phyloP scores from a whole-genome alignment of 495 filamentous ascomycete species.

The Neurospora sp. region DNA sequence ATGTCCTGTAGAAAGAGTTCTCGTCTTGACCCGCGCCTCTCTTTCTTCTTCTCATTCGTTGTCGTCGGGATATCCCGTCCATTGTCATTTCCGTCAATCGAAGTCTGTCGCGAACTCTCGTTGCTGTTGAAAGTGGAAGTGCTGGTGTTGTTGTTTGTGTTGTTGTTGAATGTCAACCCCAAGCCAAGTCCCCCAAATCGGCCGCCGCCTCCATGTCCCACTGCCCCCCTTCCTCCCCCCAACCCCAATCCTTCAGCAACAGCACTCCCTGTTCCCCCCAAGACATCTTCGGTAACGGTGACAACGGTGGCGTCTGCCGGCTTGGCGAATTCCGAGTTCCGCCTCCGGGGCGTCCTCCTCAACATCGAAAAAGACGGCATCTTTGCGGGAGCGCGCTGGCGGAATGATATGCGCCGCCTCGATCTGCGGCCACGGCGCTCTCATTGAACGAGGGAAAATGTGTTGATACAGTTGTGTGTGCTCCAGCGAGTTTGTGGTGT shows the following conservation, averaged over 20 bases:
- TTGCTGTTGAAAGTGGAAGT: not conserved
- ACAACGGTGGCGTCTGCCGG: not conserved
- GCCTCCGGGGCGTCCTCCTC: slow-evolving; percentile 13
- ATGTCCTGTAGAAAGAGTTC: slow-evolving; percentile 25
- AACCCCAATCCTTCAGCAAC: not conserved
- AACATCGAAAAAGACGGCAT: slow-evolving; percentile 25
- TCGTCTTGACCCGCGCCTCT: slow-evolving; percentile 23
- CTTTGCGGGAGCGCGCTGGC: not conserved
- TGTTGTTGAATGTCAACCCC: slow-evolving; percentile 1
- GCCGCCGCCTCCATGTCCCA: not conserved
- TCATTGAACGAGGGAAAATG: slow-evolving; percentile 5
- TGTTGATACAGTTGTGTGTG: not conserved
- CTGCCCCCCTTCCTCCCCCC: not conserved
- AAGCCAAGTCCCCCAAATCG: slow-evolving; percentile 10
- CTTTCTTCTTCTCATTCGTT: slow-evolving; percentile 13
- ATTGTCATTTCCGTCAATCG: not conserved
- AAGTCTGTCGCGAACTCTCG: not conserved
- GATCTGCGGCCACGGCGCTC: slow-evolving; percentile 3
- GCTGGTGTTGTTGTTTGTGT: not conserved
- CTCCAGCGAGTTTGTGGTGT: not conserved
- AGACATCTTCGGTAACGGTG: not conserved
- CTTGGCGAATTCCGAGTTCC: slow-evolving; percentile 5
- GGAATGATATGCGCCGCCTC: not conserved
- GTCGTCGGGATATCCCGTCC: not conserved
- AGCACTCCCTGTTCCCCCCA: slow-evolving; percentile 3